phyloP scores from a whole-genome alignment of 305 asterid genomes.

The Ruellia speciosa region DNA sequence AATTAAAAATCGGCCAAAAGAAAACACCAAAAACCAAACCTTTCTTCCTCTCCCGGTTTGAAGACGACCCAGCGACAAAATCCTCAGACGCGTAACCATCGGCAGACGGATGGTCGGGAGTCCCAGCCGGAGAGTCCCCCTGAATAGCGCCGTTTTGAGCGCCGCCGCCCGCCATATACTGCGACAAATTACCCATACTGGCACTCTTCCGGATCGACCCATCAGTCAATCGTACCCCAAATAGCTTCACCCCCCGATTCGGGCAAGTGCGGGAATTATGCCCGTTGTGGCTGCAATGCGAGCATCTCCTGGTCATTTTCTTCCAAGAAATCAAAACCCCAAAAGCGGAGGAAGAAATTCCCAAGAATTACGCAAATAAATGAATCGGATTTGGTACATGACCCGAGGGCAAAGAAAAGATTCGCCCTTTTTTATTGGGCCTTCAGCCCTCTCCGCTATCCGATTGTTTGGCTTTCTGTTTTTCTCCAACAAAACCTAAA shows the following conservation, averaged over 20 bases:
- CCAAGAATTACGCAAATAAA: not conserved
- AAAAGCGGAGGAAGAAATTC: not conserved
- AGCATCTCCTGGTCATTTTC: constrained; percentile 85
- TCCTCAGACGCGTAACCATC: constrained; percentile 96
- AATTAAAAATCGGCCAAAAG: not conserved
- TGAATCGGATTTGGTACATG: not conserved
- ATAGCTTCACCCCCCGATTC: constrained; percentile 89
- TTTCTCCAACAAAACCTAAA: no score
- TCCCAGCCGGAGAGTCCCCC: constrained; percentile 74
- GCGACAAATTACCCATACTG: constrained; percentile 96
- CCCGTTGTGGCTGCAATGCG: constrained; percentile 99
- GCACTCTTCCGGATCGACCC: constrained; percentile 97
- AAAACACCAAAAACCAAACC: constrained; percentile 31
- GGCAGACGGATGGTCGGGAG: constrained; percentile 82
- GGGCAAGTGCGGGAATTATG: constrained; percentile 97
- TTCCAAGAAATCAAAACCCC: not conserved
- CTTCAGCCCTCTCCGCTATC: not conserved
- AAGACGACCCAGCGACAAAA: constrained; percentile 83
- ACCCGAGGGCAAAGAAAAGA: not conserved
- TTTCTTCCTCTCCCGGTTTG: constrained; percentile 89
- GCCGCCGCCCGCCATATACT: constrained; percentile 57
- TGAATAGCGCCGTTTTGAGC: constrained; percentile 43
- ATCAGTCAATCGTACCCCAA: constrained; percentile 96
- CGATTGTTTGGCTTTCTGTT: no score
- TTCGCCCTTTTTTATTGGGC: not conserved